These are phyloP conservation scores for Brettanomyces custersianus DNA, from an alignment of 805 yeast species.

Conservation along the genomic window DNA sequence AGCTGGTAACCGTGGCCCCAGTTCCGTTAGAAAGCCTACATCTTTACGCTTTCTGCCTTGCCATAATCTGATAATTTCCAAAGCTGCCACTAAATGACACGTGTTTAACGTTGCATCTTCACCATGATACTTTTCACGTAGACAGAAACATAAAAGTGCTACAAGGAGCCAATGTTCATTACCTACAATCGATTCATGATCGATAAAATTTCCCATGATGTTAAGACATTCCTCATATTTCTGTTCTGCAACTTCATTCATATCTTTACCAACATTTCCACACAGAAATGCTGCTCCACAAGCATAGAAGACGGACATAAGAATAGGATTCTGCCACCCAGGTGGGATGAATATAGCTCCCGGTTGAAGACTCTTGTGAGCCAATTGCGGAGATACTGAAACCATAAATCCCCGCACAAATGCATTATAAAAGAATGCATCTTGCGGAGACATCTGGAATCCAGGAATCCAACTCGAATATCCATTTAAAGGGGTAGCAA, in stretches of 20 bases:
- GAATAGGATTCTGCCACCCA: slow-evolving; percentile 20
- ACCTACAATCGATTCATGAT: slow-evolving; percentile 17
- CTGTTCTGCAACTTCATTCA: slow-evolving; percentile 15
- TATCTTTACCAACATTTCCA: slow-evolving; percentile 23
- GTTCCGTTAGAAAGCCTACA: not conserved
- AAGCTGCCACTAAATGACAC: slow-evolving; percentile 27
- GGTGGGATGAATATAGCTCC: slow-evolving; percentile 31
- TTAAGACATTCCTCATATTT: slow-evolving; percentile 17
- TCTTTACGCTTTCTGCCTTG: slow-evolving; percentile 8
- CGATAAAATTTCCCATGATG: slow-evolving; percentile 16
- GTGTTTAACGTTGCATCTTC: slow-evolving; percentile 22
- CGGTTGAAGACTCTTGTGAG: slow-evolving; percentile 32
- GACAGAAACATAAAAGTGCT: slow-evolving; percentile 30
- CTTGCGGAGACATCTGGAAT: slow-evolving; percentile 10
- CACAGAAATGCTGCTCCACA: slow-evolving; percentile 34
- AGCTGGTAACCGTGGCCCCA: not conserved
- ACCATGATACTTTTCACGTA: slow-evolving; percentile 28
- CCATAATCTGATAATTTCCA: slow-evolving; percentile 26
- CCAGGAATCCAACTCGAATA: slow-evolving; percentile 11
- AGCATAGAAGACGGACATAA: slow-evolving; percentile 28
- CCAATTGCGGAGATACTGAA: slow-evolving; percentile 32
- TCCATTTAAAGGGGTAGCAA: slow-evolving; percentile 8
- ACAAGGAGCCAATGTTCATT: slow-evolving; percentile 32
- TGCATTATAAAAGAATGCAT: slow-evolving; percentile 22
- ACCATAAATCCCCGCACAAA: slow-evolving; percentile 33